Evolutionary conservation across 192 early-diverging fungal genomes (phyloP).

Genomic region (Pilaira anomala): DNA sequence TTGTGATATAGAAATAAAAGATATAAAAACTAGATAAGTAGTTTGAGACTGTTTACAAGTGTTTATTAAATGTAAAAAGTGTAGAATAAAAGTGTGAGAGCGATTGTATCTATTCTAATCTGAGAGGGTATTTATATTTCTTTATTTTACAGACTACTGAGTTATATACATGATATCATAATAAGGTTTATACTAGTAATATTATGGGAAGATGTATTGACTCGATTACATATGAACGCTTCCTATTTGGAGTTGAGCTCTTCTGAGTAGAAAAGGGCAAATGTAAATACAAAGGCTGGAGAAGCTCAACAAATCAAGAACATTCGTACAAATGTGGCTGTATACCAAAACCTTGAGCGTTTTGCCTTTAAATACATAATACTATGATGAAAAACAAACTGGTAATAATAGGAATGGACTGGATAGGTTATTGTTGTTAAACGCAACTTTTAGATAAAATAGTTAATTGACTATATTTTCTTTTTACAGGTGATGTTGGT

Average conservation of each 20-base stretch:
- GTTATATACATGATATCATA: background rate
- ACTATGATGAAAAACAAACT: background rate
- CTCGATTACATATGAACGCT: background rate
- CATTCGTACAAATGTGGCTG: constrained; percentile 1
- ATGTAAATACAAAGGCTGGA: background rate
- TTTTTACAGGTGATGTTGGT: constrained; percentile 8
- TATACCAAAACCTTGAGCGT: constrained; percentile 1
- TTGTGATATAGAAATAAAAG: too few species aligned
- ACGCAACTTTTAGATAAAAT: background rate
- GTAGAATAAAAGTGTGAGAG: too few species aligned
- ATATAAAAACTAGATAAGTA: too few species aligned
- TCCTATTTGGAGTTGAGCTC: constrained; percentile 2
- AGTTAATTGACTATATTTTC: constrained; percentile 2
- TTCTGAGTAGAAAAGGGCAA: constrained; percentile 3
- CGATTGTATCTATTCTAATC: too few species aligned
- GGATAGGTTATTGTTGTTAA: constrained; percentile 13
- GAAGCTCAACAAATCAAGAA: constrained; percentile 9
- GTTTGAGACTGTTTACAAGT: too few species aligned
- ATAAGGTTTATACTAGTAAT: background rate
- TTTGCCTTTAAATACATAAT: background rate
- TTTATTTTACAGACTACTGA: too few species aligned
- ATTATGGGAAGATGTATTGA: constrained; percentile 9
- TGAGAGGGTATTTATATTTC: too few species aligned
- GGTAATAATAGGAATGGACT: background rate
- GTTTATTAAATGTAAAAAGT: too few species aligned